Conservation (phyloP, 2,329 filamentous ascomycete genomes). For the Xylaria sp. region DNA sequence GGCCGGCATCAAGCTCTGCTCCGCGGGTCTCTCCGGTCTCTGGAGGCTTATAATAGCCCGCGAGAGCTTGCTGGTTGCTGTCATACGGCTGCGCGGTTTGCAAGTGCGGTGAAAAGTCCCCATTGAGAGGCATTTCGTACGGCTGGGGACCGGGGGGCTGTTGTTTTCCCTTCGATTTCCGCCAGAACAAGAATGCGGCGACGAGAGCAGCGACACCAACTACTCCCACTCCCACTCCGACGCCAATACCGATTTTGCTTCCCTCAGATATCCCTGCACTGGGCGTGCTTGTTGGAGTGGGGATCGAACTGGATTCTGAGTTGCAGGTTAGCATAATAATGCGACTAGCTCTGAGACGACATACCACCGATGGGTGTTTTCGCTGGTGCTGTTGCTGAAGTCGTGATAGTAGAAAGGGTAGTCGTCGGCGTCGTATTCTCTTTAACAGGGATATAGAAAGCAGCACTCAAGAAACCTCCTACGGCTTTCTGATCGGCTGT, state of each 20-base stretch:
- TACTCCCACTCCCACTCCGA: constrained; percentile 37
- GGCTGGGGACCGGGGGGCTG: constrained; percentile 13
- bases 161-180: constrained; percentile 33
- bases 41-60: constrained; percentile 24
- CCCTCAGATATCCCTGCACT: constrained; percentile 30
- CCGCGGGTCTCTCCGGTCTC: constrained; percentile 16
- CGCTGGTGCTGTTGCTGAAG: constrained; percentile 11
- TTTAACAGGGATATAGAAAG: constrained; percentile 39
- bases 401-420: constrained; percentile 33
- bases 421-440: constrained; percentile 26
- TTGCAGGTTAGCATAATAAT: constrained; percentile 22
- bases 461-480: constrained; percentile 41
- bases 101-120: constrained; percentile 20
- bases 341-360: background rate
- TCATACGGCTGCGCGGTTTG: constrained; percentile 18
- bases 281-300: constrained; percentile 17
- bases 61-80: constrained; percentile 16
- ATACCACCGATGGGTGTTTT: constrained; percentile 8
- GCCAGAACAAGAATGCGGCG: constrained; percentile 38
- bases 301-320: constrained; percentile 15
- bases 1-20: constrained; percentile 29
- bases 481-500: constrained; percentile 29
- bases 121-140: constrained; percentile 32
- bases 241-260: constrained; percentile 37
- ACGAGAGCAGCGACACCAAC: constrained; percentile 35